Evolutionary conservation across 31 red algal genomes (phyloP), one percentile per base, ranked within the genome.

Genomic region (Porphyra umbilicalis): DNA sequence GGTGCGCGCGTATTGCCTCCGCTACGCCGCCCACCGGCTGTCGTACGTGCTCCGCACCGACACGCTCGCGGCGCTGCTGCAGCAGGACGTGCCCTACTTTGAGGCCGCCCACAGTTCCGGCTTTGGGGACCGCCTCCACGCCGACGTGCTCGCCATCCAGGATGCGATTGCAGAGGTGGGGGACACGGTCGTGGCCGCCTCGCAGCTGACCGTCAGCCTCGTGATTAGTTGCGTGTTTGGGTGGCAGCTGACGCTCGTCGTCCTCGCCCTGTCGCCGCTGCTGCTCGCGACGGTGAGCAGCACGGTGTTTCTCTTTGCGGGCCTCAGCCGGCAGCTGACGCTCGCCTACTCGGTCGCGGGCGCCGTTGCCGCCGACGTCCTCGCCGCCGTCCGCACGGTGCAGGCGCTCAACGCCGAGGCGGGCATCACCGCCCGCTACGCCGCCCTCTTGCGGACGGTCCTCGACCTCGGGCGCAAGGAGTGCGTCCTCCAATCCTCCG

Each of bases 111-210:
- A 87, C 40, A 75, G 79, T 10, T 38, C 39, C 39, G 85, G 80
- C 40, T 44, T 87, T 32, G 35, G 80, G 10, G 81, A 79, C 29
- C 80, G 46, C 32, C 85, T 87, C 77, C 80, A 82, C 39, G 38
- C 77, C 13, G 85, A 87, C 76, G 85, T 87, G 29, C 74, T 38
- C 74, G 67, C 82, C 13, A 87, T 87, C 81, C 85, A 87, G 78
- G 76, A 35, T 67, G 77, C 80, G 33, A 81, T 87, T 39, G 77
- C 85, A 25, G 80, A 87, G 46, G 35, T 82, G 33, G 85, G 85
- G 16, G 80, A 77, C 77, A 75, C 76, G 57, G 44, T 87, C 31
- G 76, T 87, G 38, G 80, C 80, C 38, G 30, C 80, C 29, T 79
- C 85, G 7, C 85, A 87, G 34, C 80, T 77, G 16, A 31, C 71